Base-by-base conservation (phyloP, 371 early-diverging fungal species). In the Mortierella sp. region DNA sequence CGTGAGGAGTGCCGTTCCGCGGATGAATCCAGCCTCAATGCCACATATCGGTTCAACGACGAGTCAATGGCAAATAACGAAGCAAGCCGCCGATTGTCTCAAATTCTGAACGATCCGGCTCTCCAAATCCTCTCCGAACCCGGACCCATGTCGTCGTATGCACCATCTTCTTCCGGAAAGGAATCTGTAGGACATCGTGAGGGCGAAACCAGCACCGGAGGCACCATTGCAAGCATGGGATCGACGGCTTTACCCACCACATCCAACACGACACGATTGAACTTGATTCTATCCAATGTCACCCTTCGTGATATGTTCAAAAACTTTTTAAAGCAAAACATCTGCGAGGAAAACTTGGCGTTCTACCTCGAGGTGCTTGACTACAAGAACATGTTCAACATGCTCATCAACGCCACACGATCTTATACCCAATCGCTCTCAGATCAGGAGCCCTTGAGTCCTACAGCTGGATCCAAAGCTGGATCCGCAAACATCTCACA, bases 311-410 rank as follows among this genome's bases (percentile, higher is more conserved):
- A 87, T 24, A 79, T 87, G n/a, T 91, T 91, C 78, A 86, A 87
- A 70, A 83, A 81, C 49, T 91, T 89, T 71, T 71, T 89, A 41
- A 78, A 84, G 27, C 82, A 85, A 26, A 90, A 89, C 58, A 89
- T 88, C 60, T 91, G 91, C 61, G 88, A 90, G 54, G 93, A 93
- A 54, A 93, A 91, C 58, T 71, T 90, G 51, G 79, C 87, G 39
- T 93, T 91, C 54, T 87, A 88, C 83, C 78, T 86, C 13, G 91
- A 93, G 42, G 82, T 81, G 0, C 23, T 71, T 24, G 58, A 62
- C n/a, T 72, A 72, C 61, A 64, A 61, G 50, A 45, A 30, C 61
- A 68, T 54, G 43, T 74, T 74, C n/a, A 61, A 64, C 16, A 53
- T 61, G 2, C 57, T 74, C 39, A 68, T 74, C 39, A 57, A 59